These are phyloP conservation scores for Pichia terricola DNA, from an alignment of 1,139 yeast genomes.

Conservation along the genomic window DNA sequence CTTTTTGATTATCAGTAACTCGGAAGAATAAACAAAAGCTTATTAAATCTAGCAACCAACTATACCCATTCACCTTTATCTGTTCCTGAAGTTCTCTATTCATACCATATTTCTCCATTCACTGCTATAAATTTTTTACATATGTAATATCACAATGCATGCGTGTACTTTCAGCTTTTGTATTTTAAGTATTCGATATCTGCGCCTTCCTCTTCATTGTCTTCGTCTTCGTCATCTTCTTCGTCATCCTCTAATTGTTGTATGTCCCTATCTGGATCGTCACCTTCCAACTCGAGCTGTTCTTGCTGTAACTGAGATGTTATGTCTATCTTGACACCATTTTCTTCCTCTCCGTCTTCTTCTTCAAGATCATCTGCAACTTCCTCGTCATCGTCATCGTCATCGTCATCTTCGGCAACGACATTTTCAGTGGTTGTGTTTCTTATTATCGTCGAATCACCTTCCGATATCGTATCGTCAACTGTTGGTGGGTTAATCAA, in stretches of 20 bases:
- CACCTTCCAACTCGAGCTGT: constrained; percentile 18
- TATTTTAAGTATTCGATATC: too few relatives aligned
- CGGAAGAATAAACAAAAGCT: too few relatives aligned
- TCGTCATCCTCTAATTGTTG: background rate
- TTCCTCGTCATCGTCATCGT: constrained; percentile 11
- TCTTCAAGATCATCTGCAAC: constrained; percentile 13
- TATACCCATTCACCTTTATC: too few relatives aligned
- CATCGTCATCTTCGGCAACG: constrained; percentile 15
- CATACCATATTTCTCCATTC: too few relatives aligned
- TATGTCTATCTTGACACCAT: constrained; percentile 1
- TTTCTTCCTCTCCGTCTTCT: background rate
- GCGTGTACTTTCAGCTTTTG: too few relatives aligned
- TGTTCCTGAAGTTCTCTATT: too few relatives aligned
- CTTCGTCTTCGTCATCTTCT: constrained; percentile 8
- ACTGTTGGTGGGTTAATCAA: too few relatives aligned
- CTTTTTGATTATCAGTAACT: too few relatives aligned
- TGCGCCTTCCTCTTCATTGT: constrained; percentile 3
- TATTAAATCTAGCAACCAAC: too few relatives aligned
- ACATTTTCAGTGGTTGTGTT: constrained; percentile 12
- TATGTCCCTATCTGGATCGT: constrained; percentile 2
- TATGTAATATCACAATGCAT: too few relatives aligned
- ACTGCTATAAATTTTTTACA: too few relatives aligned
- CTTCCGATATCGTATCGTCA: constrained; percentile 2
- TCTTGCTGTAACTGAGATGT: constrained; percentile 16
- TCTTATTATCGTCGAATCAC: constrained; percentile 3